These are phyloP conservation scores for Nannizziopsis barbatae DNA, from an alignment of 2,329 filamentous ascomycete genomes.

Conservation along the genomic window DNA sequence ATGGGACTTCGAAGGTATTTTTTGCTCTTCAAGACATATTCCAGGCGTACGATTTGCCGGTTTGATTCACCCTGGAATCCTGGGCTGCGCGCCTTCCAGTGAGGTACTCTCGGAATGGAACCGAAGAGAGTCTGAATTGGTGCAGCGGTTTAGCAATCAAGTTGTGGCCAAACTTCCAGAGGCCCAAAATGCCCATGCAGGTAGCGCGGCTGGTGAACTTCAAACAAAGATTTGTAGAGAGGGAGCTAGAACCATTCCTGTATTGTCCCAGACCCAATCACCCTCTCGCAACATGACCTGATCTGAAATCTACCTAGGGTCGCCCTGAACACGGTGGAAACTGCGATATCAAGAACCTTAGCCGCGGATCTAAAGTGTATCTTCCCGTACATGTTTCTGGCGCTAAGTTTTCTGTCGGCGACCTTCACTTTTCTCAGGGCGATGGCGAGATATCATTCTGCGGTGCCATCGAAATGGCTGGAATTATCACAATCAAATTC, in stretches of 20 bases:
- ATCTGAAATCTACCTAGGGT: constrained; percentile 31
- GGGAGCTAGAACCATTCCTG: constrained; percentile 74
- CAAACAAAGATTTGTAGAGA: constrained; percentile 60
- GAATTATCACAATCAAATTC: constrained; percentile 82
- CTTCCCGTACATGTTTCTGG: constrained; percentile 77
- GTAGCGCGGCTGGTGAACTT: constrained; percentile 46
- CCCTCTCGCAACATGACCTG: background rate
- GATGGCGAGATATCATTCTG: constrained; percentile 87
- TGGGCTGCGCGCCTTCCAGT: constrained; percentile 74
- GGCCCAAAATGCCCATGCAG: constrained; percentile 60
- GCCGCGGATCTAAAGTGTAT: constrained; percentile 68
- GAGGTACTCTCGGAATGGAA: constrained; percentile 77
- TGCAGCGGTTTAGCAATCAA: constrained; percentile 50
- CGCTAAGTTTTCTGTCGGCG: constrained; percentile 82
- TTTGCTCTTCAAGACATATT: constrained; percentile 76
- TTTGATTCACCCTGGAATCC: constrained; percentile 81
- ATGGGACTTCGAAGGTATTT: constrained; percentile 67
- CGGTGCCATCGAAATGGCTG: constrained; percentile 88
- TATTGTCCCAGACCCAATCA: constrained; percentile 19
- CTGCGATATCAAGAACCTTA: constrained; percentile 83
- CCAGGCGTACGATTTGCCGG: constrained; percentile 79
- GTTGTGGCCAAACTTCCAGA: constrained; percentile 69
- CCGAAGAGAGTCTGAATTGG: constrained; percentile 66
- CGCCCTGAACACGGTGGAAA: constrained; percentile 82
- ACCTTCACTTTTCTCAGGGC: constrained; percentile 77